Base-by-base conservation (phyloP, 305 asterid genomes). In the Fraxinus angustifolia region DNA sequence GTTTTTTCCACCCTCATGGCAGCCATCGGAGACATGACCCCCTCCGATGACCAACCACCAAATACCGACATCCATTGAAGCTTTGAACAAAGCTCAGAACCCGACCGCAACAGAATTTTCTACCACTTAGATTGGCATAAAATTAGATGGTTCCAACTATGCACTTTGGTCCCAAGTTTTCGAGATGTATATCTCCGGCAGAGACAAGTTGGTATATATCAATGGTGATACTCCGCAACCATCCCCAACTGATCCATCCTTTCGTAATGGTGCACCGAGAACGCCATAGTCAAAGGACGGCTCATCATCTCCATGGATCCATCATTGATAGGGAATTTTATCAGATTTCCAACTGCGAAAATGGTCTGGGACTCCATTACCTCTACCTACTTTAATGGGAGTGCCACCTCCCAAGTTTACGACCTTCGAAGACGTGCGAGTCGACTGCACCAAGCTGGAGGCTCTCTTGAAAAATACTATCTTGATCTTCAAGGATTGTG, bases 101-200 rank as follows among this genome's bases (percentile, higher is more conserved):
- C 34, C 38, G 11, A 68, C 16, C 12, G 0, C 11, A 30, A 8
- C 74, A 4, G 60, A 77, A 31, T 21, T 77, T 4, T 4, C 71
- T 21, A 10, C 68, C 28, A 26, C 67, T 23, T 77, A 28, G 6
- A 68, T 79, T n/a, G 70, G 70, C 77, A 79, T 79, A 28, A 79
- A 42, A 11, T 28, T 79, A 11, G 76, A 70, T 23, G 82, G 67
- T 6, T 14, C 45, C 42, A 68, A 65, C 77, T 79, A 79, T 79
- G 34, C 8, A 0, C 16, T 79, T 0, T 79, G 77, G 77, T 68
- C 68, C 70, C 70, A 79, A 40, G 77, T 79, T 79, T 70, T 79
- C 50, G 68, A 79, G 70, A 79, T 68, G 19, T 79, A 79, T 45
- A 79, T 65, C 77, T 79, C 70, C 11, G 10, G 30, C 26, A 68